Base-by-base conservation (phyloP, 257 asterid species). In the Eucommia ulmoides region DNA sequence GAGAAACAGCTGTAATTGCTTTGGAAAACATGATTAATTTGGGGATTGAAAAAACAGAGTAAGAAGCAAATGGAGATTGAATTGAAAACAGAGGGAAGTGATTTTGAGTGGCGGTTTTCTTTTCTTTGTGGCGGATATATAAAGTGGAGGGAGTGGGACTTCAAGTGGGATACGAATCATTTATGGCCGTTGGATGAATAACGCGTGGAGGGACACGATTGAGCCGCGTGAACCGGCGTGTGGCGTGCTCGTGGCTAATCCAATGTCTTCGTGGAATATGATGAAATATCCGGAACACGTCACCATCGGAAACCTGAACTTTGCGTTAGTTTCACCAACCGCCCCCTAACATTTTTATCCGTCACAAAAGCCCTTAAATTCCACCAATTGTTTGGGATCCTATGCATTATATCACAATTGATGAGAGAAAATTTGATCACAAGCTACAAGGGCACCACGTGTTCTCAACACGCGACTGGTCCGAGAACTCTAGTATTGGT, bases 201-300 rank as follows among this genome's bases (percentile, higher is more conserved):
- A 65, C 73, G 72, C 73, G 78, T 75, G 73, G 54, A 21, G 7
- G 45, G 53, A 5, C 16, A 5, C 0, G 42, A 46, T 23, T 0
- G 15, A 50, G 50, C 59, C 55, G 61, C 24, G 21, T 55, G 60
- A 49, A 20, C 57, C 7, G 10, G 88, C 84, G 88, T 79, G 88
- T 79, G 84, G 79, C 68, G 19, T 41, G 54, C 81, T 70, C 75
- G 61, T 55, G 71, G 72, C 58, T 73, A 70, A 16, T 63, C 67
- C 74, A 70, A 60, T 56, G 63, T 64, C 44, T 49, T 26, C 18
- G 26, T 21, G 58, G 52, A 29, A 44, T 65, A 41, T 17, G 15
- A 45, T 12, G 41, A 69, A 65, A 54, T 60, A 53, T 63, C 65
- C 23, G 44, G 29, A 67, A 23, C 33, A 20, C 19, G 51, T 66